Evolutionary conservation across 2,329 filamentous ascomycete species (phyloP).

Genomic region (Botrytis fabae): DNA sequence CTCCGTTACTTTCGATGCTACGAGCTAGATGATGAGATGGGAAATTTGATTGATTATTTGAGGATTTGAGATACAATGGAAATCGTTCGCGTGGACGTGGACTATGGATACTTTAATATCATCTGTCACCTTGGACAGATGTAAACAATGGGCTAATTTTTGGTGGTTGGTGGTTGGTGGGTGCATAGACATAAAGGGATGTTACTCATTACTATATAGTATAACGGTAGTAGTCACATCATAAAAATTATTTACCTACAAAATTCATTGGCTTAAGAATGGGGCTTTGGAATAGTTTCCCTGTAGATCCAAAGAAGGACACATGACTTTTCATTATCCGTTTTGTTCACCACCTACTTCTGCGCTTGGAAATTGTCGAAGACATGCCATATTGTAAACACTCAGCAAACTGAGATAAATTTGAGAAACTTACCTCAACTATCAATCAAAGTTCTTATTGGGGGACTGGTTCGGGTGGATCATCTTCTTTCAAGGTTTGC

Average conservation of each 20-base stretch:
- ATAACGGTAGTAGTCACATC: neutral
- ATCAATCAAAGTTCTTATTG: too few species aligned
- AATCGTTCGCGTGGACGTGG: neutral
- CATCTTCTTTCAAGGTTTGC: too few species aligned
- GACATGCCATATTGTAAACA: too few species aligned
- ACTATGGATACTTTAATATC: neutral
- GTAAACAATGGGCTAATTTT: neutral
- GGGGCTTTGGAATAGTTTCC: neutral
- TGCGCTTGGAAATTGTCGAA: neutral
- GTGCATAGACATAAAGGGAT: neutral
- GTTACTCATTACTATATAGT: neutral
- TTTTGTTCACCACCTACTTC: neutral
- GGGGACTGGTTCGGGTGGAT: too few species aligned
- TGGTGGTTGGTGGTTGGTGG: neutral
- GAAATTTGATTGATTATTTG: neutral
- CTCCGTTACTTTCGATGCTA: constrained; percentile 43
- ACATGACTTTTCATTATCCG: neutral
- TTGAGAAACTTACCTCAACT: too few species aligned
- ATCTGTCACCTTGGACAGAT: neutral
- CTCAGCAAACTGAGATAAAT: too few species aligned
- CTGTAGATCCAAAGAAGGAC: neutral
- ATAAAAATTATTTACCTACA: neutral
- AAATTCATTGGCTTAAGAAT: neutral
- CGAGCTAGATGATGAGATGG: constrained; percentile 22
- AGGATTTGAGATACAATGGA: neutral